Percentiles rank a stretch among this genome's conserved stretches.
Evolutionary conservation across 2,329 filamentous ascomycete species (phyloP).

Genomic region (Colletotrichum cuscutae): DNA sequence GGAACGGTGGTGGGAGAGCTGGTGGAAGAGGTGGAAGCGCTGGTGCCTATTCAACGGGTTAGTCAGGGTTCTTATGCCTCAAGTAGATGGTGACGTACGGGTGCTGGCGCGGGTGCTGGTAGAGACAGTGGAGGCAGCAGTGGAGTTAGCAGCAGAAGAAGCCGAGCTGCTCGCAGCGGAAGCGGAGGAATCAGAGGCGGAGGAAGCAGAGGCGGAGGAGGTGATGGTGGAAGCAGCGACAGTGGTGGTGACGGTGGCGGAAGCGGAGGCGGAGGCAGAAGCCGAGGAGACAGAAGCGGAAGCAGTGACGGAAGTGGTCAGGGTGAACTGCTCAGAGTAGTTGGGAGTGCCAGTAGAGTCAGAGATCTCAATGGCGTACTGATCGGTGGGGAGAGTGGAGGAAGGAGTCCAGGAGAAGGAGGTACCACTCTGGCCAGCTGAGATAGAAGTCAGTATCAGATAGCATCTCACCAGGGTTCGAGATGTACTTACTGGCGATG

Average conservation of each 20-base stretch:
- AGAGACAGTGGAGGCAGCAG: slow-evolving; percentile 25
- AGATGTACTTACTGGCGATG: slow-evolving; percentile 48
- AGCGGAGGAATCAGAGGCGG: slow-evolving; percentile 15
- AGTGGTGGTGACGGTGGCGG: slow-evolving; percentile 26
- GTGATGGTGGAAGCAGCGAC: slow-evolving; percentile 27
- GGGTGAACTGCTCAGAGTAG: slow-evolving; percentile 54
- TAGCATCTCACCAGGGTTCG: background rate
- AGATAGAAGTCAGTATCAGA: background rate
- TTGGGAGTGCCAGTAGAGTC: slow-evolving; percentile 51
- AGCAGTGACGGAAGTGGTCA: slow-evolving; percentile 40
- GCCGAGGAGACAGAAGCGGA: slow-evolving; percentile 26
- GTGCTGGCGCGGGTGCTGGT: slow-evolving; percentile 35
- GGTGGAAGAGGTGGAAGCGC: slow-evolving; percentile 44
- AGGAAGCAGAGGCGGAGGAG: slow-evolving; percentile 25
- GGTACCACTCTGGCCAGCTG: slow-evolving; percentile 46
- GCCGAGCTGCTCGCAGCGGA: slow-evolving; percentile 29
- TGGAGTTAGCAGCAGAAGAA: slow-evolving; percentile 33
- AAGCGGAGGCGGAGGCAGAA: slow-evolving; percentile 32
- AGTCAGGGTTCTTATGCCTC: slow-evolving; percentile 5
- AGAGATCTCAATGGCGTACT: slow-evolving; percentile 58
- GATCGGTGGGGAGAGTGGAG: slow-evolving; percentile 47
- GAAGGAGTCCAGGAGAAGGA: slow-evolving; percentile 53
- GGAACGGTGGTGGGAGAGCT: slow-evolving; percentile 45
- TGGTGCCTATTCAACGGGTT: slow-evolving; percentile 35
- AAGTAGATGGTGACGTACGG: slow-evolving; percentile 8